A percentile compares a stretch with the other conserved stretches of the same genome.
These are phyloP conservation scores for Deinandra increscens DNA, from an alignment of 129 eudicot genomes.

Conservation along the genomic window DNA sequence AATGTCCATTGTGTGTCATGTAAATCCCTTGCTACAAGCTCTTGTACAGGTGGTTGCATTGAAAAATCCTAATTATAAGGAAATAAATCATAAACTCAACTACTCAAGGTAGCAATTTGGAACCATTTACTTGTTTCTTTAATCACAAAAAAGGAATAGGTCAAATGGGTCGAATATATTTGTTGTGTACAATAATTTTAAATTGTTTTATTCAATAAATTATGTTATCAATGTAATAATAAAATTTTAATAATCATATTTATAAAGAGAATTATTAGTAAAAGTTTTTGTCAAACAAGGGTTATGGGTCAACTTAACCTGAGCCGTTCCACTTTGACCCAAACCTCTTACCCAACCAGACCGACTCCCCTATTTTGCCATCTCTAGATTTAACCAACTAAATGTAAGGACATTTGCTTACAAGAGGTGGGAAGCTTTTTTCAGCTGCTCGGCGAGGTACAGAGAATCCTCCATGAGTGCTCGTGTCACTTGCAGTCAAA, in stretches of 20 bases:
- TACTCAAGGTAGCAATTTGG: not conserved
- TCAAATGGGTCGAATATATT: too few relatives aligned
- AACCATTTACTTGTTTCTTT: not conserved
- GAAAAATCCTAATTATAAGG: conserved; percentile 60
- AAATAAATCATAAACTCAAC: not conserved
- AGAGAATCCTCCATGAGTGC: conserved; percentile 98
- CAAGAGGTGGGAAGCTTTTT: conserved; percentile 95
- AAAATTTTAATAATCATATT: not conserved
- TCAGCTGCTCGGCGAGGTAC: conserved; percentile 99
- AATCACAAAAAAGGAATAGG: not conserved
- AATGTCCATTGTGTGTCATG: conserved; percentile 98
- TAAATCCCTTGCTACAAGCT: conserved; percentile 89
- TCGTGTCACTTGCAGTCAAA: conserved; percentile 95
- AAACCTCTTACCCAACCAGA: not conserved
- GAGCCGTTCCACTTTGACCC: not conserved
- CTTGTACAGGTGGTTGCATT: conserved; percentile 98
- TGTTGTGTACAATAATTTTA: too few relatives aligned
- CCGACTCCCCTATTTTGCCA: not conserved
- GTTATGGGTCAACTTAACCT: not conserved
- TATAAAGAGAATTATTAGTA: not conserved
- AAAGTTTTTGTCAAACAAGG: not conserved
- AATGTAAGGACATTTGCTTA: conserved; percentile 13
- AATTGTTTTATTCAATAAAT: not conserved
- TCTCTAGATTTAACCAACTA: not conserved
- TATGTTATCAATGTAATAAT: not conserved